These are phyloP conservation scores for Lagenaria siceraria DNA, from an alignment of 306 rosid genomes.

Conservation along the genomic window DNA sequence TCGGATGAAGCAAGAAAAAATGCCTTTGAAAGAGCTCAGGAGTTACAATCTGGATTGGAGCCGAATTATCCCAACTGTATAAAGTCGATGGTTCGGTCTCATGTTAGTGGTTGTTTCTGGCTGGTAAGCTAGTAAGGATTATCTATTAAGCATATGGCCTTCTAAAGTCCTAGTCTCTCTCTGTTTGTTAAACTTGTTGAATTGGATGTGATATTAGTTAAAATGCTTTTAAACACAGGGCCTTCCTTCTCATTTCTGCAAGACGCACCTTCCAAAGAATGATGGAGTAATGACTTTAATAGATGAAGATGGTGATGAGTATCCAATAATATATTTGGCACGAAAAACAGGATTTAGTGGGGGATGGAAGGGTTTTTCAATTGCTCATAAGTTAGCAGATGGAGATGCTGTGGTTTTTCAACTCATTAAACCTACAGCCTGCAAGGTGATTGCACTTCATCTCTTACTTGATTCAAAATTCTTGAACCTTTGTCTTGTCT, in stretches of 20 bases:
- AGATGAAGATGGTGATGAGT: constrained; percentile 53
- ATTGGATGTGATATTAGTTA: not conserved
- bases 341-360: constrained; percentile 56
- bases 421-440: constrained; percentile 30
- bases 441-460: constrained; percentile 50
- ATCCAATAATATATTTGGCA: constrained; percentile 35
- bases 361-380: constrained; percentile 72
- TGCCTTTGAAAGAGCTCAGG: constrained; percentile 46
- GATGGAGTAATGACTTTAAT: constrained; percentile 33
- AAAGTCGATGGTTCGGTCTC: constrained; percentile 75
- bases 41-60: constrained; percentile 24
- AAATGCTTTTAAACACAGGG: constrained; percentile 31
- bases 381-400: constrained; percentile 61
- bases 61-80: constrained; percentile 32
- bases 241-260: constrained; percentile 44
- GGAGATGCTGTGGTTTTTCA: constrained; percentile 81
- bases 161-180: not conserved
- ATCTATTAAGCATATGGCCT: not conserved
- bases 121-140: constrained; percentile 31
- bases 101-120: constrained; percentile 84
- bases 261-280: constrained; percentile 30
- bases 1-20: constrained; percentile 44
- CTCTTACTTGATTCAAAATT: constrained; percentile 1
- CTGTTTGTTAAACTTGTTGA: not conserved
- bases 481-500: not conserved